Percentiles rank a stretch among this genome's conserved stretches.
Evolutionary conservation across 768 basidiomycete genomes (phyloP).

Genomic region (Xerocomus potaroensis): DNA sequence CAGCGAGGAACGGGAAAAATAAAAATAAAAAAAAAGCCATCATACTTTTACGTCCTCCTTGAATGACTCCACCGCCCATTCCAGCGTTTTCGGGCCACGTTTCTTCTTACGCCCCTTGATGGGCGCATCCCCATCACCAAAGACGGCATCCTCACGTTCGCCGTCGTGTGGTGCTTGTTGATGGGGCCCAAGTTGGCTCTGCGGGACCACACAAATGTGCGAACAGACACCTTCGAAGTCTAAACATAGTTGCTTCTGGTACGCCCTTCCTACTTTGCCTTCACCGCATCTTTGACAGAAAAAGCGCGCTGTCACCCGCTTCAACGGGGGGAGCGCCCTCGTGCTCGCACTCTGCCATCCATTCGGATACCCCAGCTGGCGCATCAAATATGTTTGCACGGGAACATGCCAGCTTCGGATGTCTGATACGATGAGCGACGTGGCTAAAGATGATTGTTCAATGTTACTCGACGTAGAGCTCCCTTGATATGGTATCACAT

Average conservation of each 20-base stretch:
- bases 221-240: conserved; percentile 56
- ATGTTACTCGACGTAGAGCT: conserved; percentile 10
- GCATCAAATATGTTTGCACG: conserved; percentile 42
- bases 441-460: conserved; percentile 29
- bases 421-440: conserved; percentile 39
- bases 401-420: conserved; percentile 45
- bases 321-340: conserved; percentile 48
- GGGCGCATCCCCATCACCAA: conserved; percentile 19
- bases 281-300: conserved; percentile 47
- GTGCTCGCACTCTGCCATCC: conserved; percentile 48
- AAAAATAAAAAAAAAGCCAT: no score
- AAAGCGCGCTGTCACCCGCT: conserved; percentile 58
- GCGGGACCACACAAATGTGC: conserved; percentile 45
- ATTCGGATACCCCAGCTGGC: conserved; percentile 43
- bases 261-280: conserved; percentile 30
- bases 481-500: background rate
- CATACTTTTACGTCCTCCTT: conserved; percentile 55
- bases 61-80: conserved; percentile 52
- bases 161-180: background rate
- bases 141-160: background rate
- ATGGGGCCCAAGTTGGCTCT: background rate
- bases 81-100: conserved; percentile 17
- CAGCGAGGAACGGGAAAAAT: background rate
- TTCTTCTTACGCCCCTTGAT: conserved; percentile 1
- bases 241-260: conserved; percentile 42